A percentile compares a stretch with the other conserved stretches of the same genome.
These are phyloP conservation scores for Seiridium cupressi DNA, from an alignment of 2,329 filamentous ascomycete species.

Conservation along the genomic window DNA sequence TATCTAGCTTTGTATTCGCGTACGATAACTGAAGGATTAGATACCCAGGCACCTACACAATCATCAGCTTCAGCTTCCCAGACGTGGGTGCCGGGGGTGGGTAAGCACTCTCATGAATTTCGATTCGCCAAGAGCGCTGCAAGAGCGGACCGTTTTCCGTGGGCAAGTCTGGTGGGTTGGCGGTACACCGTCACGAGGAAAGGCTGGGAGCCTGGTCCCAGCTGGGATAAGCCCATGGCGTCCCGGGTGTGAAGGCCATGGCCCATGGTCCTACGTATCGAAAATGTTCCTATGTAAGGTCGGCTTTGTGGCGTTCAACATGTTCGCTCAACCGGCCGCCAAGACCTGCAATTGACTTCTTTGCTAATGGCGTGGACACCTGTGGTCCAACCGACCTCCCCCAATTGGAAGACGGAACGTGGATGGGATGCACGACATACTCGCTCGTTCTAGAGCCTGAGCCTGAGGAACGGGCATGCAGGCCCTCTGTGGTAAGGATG, in stretches of 20 bases:
- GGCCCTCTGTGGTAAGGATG: neutral
- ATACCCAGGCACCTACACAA: too few species aligned
- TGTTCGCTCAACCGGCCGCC: neutral
- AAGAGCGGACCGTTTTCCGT: slow-evolving; percentile 37
- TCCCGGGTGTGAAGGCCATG: neutral
- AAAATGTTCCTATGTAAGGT: neutral
- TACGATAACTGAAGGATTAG: too few species aligned
- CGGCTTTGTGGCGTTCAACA: neutral
- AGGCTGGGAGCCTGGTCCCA: neutral
- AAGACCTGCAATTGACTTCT: slow-evolving; percentile 7
- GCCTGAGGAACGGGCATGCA: neutral
- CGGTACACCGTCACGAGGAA: slow-evolving; percentile 1
- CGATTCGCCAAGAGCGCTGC: slow-evolving; percentile 25
- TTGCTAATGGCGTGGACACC: slow-evolving; percentile 5
- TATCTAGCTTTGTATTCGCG: too few species aligned
- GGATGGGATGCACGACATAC: slow-evolving; percentile 12
- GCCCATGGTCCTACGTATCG: neutral
- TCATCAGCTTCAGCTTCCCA: too few species aligned
- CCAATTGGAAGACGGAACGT: slow-evolving; percentile 12
- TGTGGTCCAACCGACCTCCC: slow-evolving; percentile 2
- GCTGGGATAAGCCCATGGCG: neutral
- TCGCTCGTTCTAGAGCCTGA: neutral
- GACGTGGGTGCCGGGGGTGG: too few species aligned
- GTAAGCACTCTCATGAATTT: neutral
- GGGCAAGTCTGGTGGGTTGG: slow-evolving; percentile 15